phyloP scores from a whole-genome alignment of 2,329 filamentous ascomycete species.

The Phyllosticta citriasiana region DNA sequence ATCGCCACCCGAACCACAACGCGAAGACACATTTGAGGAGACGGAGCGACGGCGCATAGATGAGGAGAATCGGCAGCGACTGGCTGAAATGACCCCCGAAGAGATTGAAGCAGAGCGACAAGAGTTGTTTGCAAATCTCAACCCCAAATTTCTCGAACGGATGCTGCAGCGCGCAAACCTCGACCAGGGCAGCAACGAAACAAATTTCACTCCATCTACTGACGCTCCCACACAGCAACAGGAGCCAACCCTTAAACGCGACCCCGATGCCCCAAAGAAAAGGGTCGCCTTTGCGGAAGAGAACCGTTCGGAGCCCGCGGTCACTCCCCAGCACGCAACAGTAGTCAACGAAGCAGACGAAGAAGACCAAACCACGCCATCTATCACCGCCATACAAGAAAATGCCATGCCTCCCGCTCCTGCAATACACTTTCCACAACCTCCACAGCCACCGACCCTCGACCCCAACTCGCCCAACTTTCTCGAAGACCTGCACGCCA shows the following conservation, averaged over 20 bases:
- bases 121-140: constrained; percentile 70
- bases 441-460: constrained; percentile 54
- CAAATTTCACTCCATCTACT: constrained; percentile 11
- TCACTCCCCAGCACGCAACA: constrained; percentile 12
- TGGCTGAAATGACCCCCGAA: constrained; percentile 68
- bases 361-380: neutral
- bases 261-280: constrained; percentile 13
- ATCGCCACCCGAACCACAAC: neutral
- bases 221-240: constrained; percentile 12
- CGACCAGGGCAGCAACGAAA: constrained; percentile 48
- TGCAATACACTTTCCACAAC: constrained; percentile 51
- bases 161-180: constrained; percentile 69
- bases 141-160: constrained; percentile 64
- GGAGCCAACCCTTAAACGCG: constrained; percentile 3
- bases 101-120: constrained; percentile 73
- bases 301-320: neutral
- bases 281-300: constrained; percentile 24
- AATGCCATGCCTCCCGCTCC: constrained; percentile 10
- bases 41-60: constrained; percentile 66
- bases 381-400: neutral
- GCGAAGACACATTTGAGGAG: constrained; percentile 25
- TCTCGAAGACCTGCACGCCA: constrained; percentile 71
- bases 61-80: constrained; percentile 63
- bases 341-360: neutral
- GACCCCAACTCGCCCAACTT: constrained; percentile 78